Evolutionary conservation across 768 basidiomycete genomes (phyloP), one percentile per base, ranked within the genome.

Genomic region (Strobilomyces confusus): DNA sequence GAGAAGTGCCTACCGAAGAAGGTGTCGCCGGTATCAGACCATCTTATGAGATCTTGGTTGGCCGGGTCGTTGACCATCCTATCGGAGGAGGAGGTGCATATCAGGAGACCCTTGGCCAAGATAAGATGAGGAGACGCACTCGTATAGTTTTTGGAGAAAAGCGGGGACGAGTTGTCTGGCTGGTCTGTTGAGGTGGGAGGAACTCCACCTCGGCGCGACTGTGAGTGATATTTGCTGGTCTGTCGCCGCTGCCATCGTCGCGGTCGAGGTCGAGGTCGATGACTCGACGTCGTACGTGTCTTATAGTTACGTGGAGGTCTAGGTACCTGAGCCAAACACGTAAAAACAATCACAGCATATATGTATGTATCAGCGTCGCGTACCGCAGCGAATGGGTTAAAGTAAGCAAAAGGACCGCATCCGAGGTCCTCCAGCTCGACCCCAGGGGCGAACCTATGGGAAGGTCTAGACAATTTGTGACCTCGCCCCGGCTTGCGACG

Each of bases 21-120:
- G 0, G 92, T 90, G 65, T 94, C 92, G 26, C 95, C 95, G 9
- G 81, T 79, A 22, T 91, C 87, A 4, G 89, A 87, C 95, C 95
- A 98, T 59, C 88, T 75, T 64, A 98, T 98, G 47, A 97, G 79
- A 60, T 88, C 81, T 58, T 85, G 81, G 49, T 92, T 91, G 36
- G 80, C 77, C 3, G 83, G 77, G 69, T 98, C 92, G 59, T 89
- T 92, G 23, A 98, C 91, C 84, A 98, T 95, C 69, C 94, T 97
- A 62, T 43, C 43, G 48, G 53, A 38, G 44, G 44, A 48, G 38
- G 32, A 26, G 54, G 54, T 54, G 58, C 9, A 46, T 23, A 60
- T 56, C 48, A 52, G 15, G 37, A 54, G 25, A 48, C 30, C 44
- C 45, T 49, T 19, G 44, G 23, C 49, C 42, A 44, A 51, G 60